Conservation (phyloP, 2,329 filamentous ascomycete species). For the Thielaviopsis populi region DNA sequence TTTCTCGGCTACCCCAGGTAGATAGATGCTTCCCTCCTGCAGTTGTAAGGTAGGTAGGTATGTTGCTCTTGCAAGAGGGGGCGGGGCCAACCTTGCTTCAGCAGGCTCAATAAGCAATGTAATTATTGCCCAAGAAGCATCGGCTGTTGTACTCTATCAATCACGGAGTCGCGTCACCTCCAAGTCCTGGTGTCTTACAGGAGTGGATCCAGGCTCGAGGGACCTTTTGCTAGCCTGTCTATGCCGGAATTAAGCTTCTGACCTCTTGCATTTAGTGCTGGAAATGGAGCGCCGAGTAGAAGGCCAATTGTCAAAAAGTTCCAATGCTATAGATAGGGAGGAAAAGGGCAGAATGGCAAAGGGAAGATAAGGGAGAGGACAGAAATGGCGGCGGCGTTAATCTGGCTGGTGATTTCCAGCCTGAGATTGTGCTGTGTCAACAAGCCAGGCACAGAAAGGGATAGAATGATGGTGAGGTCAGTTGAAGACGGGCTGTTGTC, state of each 20-base stretch:
- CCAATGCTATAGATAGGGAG: not conserved
- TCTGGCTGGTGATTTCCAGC: too few species aligned
- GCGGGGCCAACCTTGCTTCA: too few species aligned
- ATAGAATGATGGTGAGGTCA: too few species aligned
- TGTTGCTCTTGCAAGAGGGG: too few species aligned
- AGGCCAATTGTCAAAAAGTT: slow-evolving; percentile 13
- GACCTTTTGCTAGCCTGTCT: slow-evolving; percentile 1
- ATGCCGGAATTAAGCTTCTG: slow-evolving; percentile 1
- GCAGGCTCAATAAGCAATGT: too few species aligned
- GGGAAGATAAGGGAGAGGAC: not conserved
- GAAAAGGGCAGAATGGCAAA: not conserved
- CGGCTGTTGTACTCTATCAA: not conserved
- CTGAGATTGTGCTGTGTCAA: too few species aligned
- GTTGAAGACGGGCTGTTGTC: too few species aligned
- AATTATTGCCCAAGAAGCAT: not conserved
- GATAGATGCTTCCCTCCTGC: too few species aligned
- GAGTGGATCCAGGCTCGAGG: not conserved
- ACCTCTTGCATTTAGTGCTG: not conserved
- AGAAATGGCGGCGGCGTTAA: too few species aligned
- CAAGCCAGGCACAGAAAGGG: too few species aligned
- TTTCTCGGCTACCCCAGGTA: not conserved
- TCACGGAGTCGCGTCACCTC: not conserved
- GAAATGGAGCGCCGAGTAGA: not conserved
- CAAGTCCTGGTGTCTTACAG: not conserved
- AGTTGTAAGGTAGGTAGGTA: too few species aligned